A percentile compares a stretch with the other conserved stretches of the same genome.
Conservation (phyloP, 495 filamentous ascomycete genomes). For the Tuber calosporum region DNA sequence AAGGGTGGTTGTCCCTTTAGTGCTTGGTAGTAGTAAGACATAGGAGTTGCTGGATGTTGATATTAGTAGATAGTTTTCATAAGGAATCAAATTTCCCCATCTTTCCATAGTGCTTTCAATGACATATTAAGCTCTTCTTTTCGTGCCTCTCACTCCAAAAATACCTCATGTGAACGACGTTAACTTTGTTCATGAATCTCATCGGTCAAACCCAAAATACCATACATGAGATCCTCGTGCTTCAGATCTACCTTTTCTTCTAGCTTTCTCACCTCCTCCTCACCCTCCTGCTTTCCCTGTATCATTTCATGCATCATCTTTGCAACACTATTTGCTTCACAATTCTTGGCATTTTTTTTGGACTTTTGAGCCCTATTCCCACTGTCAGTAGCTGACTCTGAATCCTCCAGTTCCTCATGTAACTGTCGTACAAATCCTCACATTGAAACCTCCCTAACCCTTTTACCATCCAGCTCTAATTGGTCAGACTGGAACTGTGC, state of each 20-base stretch:
- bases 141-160: neutral
- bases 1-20: too few relatives aligned
- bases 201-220: neutral
- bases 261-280: neutral
- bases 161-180: neutral
- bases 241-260: too few relatives aligned
- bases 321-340: neutral
- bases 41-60: too few relatives aligned
- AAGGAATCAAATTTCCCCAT: slow-evolving; percentile 52
- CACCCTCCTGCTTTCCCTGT: neutral
- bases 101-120: neutral
- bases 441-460: neutral
- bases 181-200: neutral
- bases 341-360: neutral
- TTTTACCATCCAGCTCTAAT: neutral
- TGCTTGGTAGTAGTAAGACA: too few relatives aligned
- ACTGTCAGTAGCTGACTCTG: too few relatives aligned
- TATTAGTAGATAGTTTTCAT: too few relatives aligned
- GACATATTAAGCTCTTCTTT: neutral
- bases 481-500: neutral
- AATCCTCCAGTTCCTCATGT: neutral
- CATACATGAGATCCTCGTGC: neutral
- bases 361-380: neutral
- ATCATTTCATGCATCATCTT: neutral
- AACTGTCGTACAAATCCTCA: neutral